Evolutionary conservation across 257 asterid species (phyloP).

Genomic region (Leonotis leonurus): DNA sequence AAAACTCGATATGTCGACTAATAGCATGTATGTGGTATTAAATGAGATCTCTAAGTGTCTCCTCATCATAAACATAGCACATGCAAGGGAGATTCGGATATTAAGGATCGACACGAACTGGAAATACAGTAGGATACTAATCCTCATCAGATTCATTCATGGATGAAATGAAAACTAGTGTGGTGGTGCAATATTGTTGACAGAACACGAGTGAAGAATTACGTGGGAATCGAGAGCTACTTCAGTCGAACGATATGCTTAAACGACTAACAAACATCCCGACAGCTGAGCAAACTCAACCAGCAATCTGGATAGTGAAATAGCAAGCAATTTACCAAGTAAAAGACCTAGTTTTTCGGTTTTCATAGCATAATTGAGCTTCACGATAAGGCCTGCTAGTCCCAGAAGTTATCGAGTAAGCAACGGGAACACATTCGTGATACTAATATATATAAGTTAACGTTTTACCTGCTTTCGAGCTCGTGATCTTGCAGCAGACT

Average conservation of each 20-base stretch:
- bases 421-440: no score
- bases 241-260: neutral
- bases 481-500: conserved; percentile 94
- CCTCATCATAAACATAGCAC: neutral
- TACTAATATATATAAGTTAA: no score
- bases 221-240: neutral
- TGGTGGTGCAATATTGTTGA: neutral
- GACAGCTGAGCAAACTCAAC: neutral
- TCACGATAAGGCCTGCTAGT: neutral
- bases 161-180: neutral
- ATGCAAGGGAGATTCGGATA: neutral
- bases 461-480: conserved; percentile 88
- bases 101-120: no score
- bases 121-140: neutral
- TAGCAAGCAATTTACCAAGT: neutral
- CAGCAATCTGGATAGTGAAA: neutral
- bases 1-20: neutral
- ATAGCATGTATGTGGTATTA: neutral
- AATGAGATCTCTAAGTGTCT: conserved; percentile 23
- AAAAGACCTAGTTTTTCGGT: neutral
- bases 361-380: neutral
- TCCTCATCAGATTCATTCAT: neutral
- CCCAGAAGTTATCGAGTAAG: neutral
- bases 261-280: no score
- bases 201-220: neutral